Evolutionary conservation across 23 red algal species (phyloP).

Genomic region (Gracilaria gracilis): DNA sequence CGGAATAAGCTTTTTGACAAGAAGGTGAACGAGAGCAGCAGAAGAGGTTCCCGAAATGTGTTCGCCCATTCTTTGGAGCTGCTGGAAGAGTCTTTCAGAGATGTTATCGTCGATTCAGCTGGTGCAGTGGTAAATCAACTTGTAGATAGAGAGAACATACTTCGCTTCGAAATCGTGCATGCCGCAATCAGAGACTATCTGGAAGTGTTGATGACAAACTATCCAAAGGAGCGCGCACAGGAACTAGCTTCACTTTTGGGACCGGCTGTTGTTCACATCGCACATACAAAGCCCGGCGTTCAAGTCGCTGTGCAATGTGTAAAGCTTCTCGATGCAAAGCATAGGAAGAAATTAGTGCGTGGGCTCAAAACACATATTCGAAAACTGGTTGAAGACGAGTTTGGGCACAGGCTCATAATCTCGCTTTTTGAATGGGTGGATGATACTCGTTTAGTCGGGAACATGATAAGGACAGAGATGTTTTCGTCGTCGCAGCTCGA

Average conservation of each 20-base stretch:
- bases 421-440: slow-evolving; percentile 75
- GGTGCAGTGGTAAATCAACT: slow-evolving; percentile 41
- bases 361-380: slow-evolving; percentile 67
- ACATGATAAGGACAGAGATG: slow-evolving; percentile 58
- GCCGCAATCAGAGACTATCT: slow-evolving; percentile 73
- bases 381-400: slow-evolving; percentile 72
- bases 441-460: slow-evolving; percentile 76
- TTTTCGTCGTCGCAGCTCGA: slow-evolving; percentile 32
- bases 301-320: slow-evolving; percentile 38
- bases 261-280: slow-evolving; percentile 68
- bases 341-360: slow-evolving; percentile 66
- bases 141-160: slow-evolving; percentile 65
- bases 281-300: slow-evolving; percentile 62
- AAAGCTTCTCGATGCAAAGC: slow-evolving; percentile 71
- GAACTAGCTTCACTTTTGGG: slow-evolving; percentile 44
- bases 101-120: slow-evolving; percentile 58
- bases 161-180: slow-evolving; percentile 72
- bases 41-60: slow-evolving; percentile 5
- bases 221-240: slow-evolving; percentile 25
- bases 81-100: slow-evolving; percentile 45
- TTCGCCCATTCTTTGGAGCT: slow-evolving; percentile 55
- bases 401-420: slow-evolving; percentile 71
- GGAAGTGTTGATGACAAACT: slow-evolving; percentile 22
- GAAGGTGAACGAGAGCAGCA: not conserved
- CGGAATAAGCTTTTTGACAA: slow-evolving; percentile 23